Evolutionary conservation across 139 green algal genomes (phyloP), one percentile per base, ranked within the genome.

Genomic region (Marvania coccoides): DNA sequence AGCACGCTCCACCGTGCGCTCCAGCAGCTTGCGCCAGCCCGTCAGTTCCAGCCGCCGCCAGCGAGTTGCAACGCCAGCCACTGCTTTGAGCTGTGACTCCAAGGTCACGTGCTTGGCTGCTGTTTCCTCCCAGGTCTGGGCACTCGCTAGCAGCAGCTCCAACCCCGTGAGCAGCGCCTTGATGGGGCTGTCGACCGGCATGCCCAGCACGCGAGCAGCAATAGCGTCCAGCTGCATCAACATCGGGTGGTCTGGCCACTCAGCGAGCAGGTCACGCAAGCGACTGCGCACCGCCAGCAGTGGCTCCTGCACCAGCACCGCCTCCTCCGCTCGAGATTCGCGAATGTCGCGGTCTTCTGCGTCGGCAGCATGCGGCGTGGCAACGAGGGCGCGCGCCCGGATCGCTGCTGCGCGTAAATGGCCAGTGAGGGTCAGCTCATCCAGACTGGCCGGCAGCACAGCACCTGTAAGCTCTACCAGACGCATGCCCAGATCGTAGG

Each of bases 181-280:
- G 6, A 98, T 79, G 5, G 92, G 87, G 0, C 67, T 54, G 0
- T 61, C 61, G 15, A 87, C 58, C 2, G 87, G 77, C 76, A 95
- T 54, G 61, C 39, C 63, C 48, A 94, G 75, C 59, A 98, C 58
- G n/a, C 94, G 80, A 3, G 76, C 67, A 30, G 74, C 86, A 48
- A 99, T 92, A 26, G 76, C 78, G 0, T 70, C 42, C 54, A 99
- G 83, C 79, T 72, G 73, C 53, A 68, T 26, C 45, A 99, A 82
- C 47, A 97, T 38, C 6, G 92, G 90, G 73, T 99, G 80, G 6
- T 96, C 93, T 0, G 91, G 94, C 82, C 85, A 99, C 72, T 97
- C 87, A 5, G 78, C 71, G 53, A 99, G 85, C 73, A 99, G 79
- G 48, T 70, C 33, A 2, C 19, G 29, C 40, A 97, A 47, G 26